These are phyloP conservation scores for Dactylellina sp. DNA, from an alignment of 2,329 filamentous ascomycete genomes.

Conservation along the genomic window DNA sequence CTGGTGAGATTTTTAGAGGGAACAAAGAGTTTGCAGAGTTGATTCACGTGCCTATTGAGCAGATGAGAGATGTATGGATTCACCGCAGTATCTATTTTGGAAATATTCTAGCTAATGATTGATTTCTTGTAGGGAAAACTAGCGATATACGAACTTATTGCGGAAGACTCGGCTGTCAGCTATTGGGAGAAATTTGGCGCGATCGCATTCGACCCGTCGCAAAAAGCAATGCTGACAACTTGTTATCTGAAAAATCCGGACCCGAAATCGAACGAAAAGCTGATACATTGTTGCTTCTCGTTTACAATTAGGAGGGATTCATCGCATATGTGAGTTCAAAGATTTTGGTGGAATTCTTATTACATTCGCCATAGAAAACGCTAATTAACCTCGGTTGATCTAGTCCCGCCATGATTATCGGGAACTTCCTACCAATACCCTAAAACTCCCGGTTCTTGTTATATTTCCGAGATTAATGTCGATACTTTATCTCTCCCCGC, in stretches of 20 bases:
- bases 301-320: slow-evolving; percentile 95
- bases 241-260: slow-evolving; percentile 89
- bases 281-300: slow-evolving; percentile 94
- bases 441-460: slow-evolving; percentile 66
- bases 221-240: slow-evolving; percentile 94
- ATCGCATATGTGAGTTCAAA: slow-evolving; percentile 88
- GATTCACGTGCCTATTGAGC: slow-evolving; percentile 91
- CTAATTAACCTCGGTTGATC: slow-evolving; percentile 24
- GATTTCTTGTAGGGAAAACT: slow-evolving; percentile 79
- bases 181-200: slow-evolving; percentile 99
- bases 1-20: slow-evolving; percentile 94
- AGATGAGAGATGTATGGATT: slow-evolving; percentile 82
- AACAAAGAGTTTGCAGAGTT: slow-evolving; percentile 99
- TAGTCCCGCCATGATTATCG: slow-evolving; percentile 92
- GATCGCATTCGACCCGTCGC: slow-evolving; percentile 92
- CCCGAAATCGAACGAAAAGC: slow-evolving; percentile 74
- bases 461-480: slow-evolving; percentile 36
- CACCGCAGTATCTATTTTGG: slow-evolving; percentile 42
- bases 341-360: not conserved
- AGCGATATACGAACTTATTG: slow-evolving; percentile 93
- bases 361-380: too few species aligned
- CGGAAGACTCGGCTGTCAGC: slow-evolving; percentile 91
- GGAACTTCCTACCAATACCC: slow-evolving; percentile 90
- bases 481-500: slow-evolving; percentile 12
- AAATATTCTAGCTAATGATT: slow-evolving; percentile 4